A percentile compares a stretch with the other conserved stretches of the same genome.
phyloP scores from a whole-genome alignment of 305 asterid genomes.

The Fraxinus sp. region DNA sequence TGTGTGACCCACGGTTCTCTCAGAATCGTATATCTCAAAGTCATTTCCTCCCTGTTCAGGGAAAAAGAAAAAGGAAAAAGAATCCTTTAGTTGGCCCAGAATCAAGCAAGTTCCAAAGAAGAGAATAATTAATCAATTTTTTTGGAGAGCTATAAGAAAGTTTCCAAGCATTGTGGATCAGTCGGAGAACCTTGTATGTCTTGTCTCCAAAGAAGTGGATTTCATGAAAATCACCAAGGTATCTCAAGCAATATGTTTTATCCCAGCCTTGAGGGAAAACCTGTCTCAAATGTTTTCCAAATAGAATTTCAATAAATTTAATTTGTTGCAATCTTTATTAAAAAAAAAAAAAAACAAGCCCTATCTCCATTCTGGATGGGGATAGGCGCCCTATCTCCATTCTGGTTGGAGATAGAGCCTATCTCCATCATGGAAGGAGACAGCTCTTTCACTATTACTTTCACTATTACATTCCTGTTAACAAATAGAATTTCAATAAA shows the following conservation, averaged over 20 bases:
- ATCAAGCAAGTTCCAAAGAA: constrained; percentile 2
- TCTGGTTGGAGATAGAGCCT: too few species aligned
- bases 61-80: neutral
- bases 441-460: too few species aligned
- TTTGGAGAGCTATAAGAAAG: neutral
- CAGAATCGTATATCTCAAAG: constrained; percentile 77
- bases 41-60: constrained; percentile 84
- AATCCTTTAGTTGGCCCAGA: neutral
- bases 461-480: too few species aligned
- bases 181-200: constrained; percentile 73
- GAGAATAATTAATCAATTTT: neutral
- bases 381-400: too few species aligned
- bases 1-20: constrained; percentile 85
- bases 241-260: constrained; percentile 88
- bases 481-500: constrained; percentile 11
- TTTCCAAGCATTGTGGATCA: neutral
- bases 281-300: constrained; percentile 37
- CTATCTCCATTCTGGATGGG: too few species aligned
- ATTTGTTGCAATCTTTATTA: too few species aligned
- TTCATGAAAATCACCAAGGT: constrained; percentile 72
- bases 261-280: constrained; percentile 98
- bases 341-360: too few species aligned
- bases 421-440: too few species aligned
- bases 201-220: constrained; percentile 96
- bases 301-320: constrained; percentile 10